Evolutionary conservation across 805 yeast species (phyloP).

Genomic region (Metschnikowia lochheadii): DNA sequence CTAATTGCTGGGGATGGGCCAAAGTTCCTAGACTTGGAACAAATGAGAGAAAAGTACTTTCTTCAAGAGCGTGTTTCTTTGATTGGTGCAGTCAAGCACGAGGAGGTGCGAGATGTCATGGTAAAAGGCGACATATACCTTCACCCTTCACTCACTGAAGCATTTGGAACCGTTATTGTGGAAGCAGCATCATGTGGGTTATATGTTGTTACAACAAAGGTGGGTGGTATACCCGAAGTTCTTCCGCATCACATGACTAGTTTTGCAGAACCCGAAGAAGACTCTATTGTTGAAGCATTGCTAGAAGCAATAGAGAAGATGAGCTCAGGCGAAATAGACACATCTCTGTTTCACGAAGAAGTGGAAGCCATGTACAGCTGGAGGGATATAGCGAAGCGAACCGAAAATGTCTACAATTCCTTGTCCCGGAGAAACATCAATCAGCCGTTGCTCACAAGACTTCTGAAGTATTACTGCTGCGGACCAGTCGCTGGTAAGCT

Average conservation of each 20-base stretch:
- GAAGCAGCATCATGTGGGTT: constrained; percentile 98
- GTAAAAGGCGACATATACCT: constrained; percentile 88
- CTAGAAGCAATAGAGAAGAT: constrained; percentile 63
- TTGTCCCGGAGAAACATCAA: constrained; percentile 38
- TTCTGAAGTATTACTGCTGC: constrained; percentile 62
- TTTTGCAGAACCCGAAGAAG: constrained; percentile 85
- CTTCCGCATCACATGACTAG: constrained; percentile 90
- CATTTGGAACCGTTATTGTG: constrained; percentile 94
- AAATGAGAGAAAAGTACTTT: constrained; percentile 83
- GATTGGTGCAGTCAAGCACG: constrained; percentile 86
- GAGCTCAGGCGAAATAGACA: constrained; percentile 57
- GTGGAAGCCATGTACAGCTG: constrained; percentile 85
- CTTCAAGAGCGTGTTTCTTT: constrained; percentile 84
- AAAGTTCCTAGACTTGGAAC: constrained; percentile 86
- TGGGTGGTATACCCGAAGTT: constrained; percentile 98
- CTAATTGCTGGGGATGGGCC: constrained; percentile 98
- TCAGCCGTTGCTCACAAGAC: constrained; percentile 53
- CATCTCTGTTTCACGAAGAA: constrained; percentile 72
- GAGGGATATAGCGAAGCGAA: constrained; percentile 81
- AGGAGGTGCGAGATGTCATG: constrained; percentile 90
- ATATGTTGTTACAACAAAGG: constrained; percentile 88
- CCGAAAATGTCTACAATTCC: constrained; percentile 73
- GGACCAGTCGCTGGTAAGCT: constrained; percentile 85
- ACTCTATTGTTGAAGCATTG: constrained; percentile 69
- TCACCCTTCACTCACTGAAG: constrained; percentile 93